Evolutionary conservation across 2,329 filamentous ascomycete species (phyloP).

Genomic region (Aureobasidium sp.): DNA sequence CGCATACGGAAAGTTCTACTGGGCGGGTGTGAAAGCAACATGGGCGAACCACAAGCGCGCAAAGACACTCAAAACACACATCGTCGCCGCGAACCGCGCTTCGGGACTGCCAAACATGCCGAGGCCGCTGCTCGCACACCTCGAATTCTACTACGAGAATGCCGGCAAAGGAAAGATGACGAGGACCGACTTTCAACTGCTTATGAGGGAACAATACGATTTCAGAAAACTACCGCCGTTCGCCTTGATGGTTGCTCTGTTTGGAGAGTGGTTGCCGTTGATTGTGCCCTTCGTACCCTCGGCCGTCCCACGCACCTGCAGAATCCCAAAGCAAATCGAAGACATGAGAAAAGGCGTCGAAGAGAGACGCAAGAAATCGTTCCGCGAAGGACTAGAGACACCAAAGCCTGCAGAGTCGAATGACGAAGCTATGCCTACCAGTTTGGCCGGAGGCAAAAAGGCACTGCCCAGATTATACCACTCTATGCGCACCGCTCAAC

Average conservation of each 20-base stretch:
- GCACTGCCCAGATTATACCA: neutral
- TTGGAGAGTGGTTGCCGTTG: slow-evolving; percentile 80
- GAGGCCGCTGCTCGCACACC: neutral
- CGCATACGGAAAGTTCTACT: slow-evolving; percentile 79
- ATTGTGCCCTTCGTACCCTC: slow-evolving; percentile 62
- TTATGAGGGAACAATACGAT: slow-evolving; percentile 61
- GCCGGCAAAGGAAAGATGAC: slow-evolving; percentile 32
- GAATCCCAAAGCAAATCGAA: slow-evolving; percentile 68
- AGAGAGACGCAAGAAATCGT: slow-evolving; percentile 12
- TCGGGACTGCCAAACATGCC: neutral
- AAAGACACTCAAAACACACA: neutral
- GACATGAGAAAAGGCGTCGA: slow-evolving; percentile 44
- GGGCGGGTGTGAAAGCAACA: slow-evolving; percentile 67
- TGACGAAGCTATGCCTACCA: slow-evolving; percentile 44
- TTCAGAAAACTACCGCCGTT: slow-evolving; percentile 71
- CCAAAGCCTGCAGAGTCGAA: neutral
- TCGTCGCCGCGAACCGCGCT: neutral
- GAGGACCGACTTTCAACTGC: slow-evolving; percentile 62
- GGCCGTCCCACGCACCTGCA: slow-evolving; percentile 71
- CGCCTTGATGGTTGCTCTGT: slow-evolving; percentile 61
- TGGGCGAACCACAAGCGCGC: slow-evolving; percentile 52
- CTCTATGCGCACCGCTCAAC: neutral
- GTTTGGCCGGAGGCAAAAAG: slow-evolving; percentile 32
- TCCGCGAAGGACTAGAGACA: neutral
- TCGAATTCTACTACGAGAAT: slow-evolving; percentile 1